A percentile compares a stretch with the other conserved stretches of the same genome.
Evolutionary conservation across 768 basidiomycete genomes (phyloP).

Genomic region (Suillus decipiens): DNA sequence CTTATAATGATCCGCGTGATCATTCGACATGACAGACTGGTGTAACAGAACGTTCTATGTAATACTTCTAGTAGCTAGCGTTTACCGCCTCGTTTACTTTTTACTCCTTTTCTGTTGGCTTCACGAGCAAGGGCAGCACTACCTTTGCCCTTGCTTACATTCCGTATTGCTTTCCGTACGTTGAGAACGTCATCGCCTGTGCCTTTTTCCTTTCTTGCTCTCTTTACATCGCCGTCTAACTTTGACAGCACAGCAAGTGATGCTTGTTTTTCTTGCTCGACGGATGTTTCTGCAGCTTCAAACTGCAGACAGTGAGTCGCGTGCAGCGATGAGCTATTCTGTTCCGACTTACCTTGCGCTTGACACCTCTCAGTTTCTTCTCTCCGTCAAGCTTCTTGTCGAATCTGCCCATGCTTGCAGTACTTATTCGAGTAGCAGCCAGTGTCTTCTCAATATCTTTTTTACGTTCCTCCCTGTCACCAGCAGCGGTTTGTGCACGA

Average conservation of each 20-base stretch:
- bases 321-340: background rate
- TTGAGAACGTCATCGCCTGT: conserved; percentile 64
- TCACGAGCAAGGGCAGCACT: conserved; percentile 57
- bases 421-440: conserved; percentile 76
- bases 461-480: conserved; percentile 57
- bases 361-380: conserved; percentile 82
- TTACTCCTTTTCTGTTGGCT: conserved; percentile 28
- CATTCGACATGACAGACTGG: background rate
- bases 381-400: conserved; percentile 91
- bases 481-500: conserved; percentile 45
- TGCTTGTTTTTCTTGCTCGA: conserved; percentile 65
- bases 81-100: conserved; percentile 32
- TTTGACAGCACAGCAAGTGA: conserved; percentile 76
- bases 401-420: conserved; percentile 95
- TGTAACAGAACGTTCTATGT: background rate
- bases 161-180: conserved; percentile 84
- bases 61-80: conserved; percentile 14
- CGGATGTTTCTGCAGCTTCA: conserved; percentile 73
- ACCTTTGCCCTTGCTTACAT: conserved; percentile 70
- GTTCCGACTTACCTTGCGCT: conserved; percentile 74
- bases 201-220: conserved; percentile 44
- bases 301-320: conserved; percentile 54
- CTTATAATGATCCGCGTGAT: background rate
- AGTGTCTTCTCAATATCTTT: conserved; percentile 74
- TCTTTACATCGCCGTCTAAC: conserved; percentile 72